Base-by-base conservation (phyloP, 192 early-diverging fungal genomes). In the Rhizoclosmatium globosum region DNA sequence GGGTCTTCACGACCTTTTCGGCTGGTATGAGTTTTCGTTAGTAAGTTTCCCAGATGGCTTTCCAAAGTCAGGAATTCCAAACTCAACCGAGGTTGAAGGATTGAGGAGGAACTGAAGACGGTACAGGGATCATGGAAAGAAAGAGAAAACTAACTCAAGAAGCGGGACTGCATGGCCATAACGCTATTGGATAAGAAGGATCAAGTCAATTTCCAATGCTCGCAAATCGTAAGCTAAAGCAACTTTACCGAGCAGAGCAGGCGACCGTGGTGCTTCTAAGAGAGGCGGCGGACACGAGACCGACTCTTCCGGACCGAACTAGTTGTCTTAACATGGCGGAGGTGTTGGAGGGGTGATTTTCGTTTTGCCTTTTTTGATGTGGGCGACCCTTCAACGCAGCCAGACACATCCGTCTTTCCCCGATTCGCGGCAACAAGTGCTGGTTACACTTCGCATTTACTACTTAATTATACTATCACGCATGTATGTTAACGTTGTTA, bases 1-100 rank as follows among this genome's bases (percentile, higher is more conserved):
- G 98, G 23, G 94, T 93, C 87, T 96, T 93, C 86, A 99, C 90
- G 78, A 94, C 83, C 81, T 95, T 94, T 73, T 94, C 94, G 71
- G 93, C 94, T 85, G 53, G 4, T 15, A 68, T 57, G 31, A 31
- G 31, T 31, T 31, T 31, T 31, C 31, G 31, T 65, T 65, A 65
- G 41, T 65, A 65, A 65, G 53, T 15, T 56, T 56, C 31, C 31
- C 31, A 31, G 31, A 31, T 31, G 31, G 31, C 31, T 31, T 31
- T 31, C 31, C 31, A 31, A 31, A 31, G 31, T 31, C 31, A 31
- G 31, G 31, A 31, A 31, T 31, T 31, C 31, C 31, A 31, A 31
- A 31, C 31, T 31, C 31, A 31, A 31, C 31, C 31, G 31, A 31
- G 31, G 31, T 31, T 31, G 31, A 31, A 31, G 31, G 31, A 31